Conservation (phyloP, 805 yeast species). For the Trichomonascus vanleenenianus region DNA sequence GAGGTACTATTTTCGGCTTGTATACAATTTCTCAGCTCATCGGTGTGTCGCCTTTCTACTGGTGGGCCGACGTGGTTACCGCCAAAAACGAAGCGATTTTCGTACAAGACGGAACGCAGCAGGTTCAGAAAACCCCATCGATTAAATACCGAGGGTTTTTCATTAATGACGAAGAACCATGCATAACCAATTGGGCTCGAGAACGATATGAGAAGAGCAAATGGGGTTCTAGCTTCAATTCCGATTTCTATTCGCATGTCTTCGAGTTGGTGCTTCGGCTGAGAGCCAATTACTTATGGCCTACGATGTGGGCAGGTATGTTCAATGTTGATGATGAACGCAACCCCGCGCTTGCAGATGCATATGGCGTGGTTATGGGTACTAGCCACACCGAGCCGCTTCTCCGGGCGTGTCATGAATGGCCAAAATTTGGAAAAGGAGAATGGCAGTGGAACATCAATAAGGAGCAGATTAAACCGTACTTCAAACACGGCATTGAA, state of each 20-base stretch:
- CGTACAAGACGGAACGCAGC: conserved; percentile 2
- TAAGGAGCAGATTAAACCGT: conserved; percentile 7
- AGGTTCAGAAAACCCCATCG: conserved; percentile 9
- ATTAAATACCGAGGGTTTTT: conserved; percentile 14
- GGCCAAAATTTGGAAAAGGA: conserved; percentile 14
- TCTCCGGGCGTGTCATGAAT: conserved; percentile 13
- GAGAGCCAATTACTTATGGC: conserved; percentile 14
- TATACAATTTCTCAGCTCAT: conserved; percentile 14
- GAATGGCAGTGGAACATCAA: conserved; percentile 14
- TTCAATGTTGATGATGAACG: conserved; percentile 12
- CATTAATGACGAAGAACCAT: conserved; percentile 14
- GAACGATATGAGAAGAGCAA: conserved; percentile 5
- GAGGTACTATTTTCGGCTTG: conserved; percentile 13
- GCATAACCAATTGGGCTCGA: conserved; percentile 12
- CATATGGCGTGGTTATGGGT: conserved; percentile 15
- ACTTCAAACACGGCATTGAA: conserved; percentile 10
- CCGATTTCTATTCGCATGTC: conserved; percentile 9
- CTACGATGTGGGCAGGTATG: conserved; percentile 15
- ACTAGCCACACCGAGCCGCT: conserved; percentile 16
- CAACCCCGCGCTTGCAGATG: conserved; percentile 12
- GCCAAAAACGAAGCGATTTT: conserved; percentile 4
- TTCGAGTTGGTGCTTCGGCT: conserved; percentile 12
- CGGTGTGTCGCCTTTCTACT: conserved; percentile 15
- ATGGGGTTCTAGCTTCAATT: conserved; percentile 10
- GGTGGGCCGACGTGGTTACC: conserved; percentile 12